Evolutionary conservation across 2,329 filamentous ascomycete species (phyloP).

Genomic region (Ustilaginoidea virens): DNA sequence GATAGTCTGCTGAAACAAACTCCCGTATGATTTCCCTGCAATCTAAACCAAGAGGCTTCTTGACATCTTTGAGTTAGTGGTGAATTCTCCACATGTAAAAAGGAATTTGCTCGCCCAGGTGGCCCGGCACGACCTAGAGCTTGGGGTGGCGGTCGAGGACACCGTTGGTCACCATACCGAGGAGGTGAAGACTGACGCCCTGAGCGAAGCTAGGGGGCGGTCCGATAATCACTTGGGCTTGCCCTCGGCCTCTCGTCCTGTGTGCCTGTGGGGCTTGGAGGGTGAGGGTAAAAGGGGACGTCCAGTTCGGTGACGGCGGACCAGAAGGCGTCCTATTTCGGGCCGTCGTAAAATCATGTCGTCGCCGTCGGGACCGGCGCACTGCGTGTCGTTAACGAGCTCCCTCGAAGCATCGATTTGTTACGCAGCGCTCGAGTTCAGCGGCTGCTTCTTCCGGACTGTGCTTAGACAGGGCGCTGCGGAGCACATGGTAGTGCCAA

Average conservation of each 20-base stretch:
- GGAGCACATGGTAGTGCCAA: not conserved
- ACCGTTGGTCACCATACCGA: slow-evolving; percentile 34
- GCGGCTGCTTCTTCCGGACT: slow-evolving; percentile 31
- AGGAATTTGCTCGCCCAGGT: slow-evolving; percentile 32
- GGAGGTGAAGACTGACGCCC: slow-evolving; percentile 40
- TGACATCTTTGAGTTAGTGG: slow-evolving; percentile 40
- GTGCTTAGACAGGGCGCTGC: slow-evolving; percentile 35
- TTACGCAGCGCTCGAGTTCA: slow-evolving; percentile 38
- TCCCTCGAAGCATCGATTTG: slow-evolving; percentile 44
- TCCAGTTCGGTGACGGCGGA: slow-evolving; percentile 39
- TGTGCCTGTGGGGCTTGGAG: slow-evolving; percentile 38
- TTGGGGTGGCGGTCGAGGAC: slow-evolving; percentile 33
- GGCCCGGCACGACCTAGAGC: slow-evolving; percentile 29
- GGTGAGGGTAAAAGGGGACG: slow-evolving; percentile 50
- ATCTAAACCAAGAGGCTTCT: slow-evolving; percentile 30
- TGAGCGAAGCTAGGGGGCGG: slow-evolving; percentile 43
- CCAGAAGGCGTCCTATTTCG: slow-evolving; percentile 49
- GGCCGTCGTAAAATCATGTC: slow-evolving; percentile 48
- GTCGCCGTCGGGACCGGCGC: slow-evolving; percentile 40
- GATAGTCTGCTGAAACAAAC: slow-evolving; percentile 38
- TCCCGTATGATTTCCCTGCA: slow-evolving; percentile 34
- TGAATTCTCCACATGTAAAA: slow-evolving; percentile 34
- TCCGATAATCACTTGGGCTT: slow-evolving; percentile 43
- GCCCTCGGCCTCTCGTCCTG: slow-evolving; percentile 42
- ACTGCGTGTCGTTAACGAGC: slow-evolving; percentile 49